Base-by-base conservation (phyloP, 176 grass and related monocot species). In the Aegilops umbellulata region DNA sequence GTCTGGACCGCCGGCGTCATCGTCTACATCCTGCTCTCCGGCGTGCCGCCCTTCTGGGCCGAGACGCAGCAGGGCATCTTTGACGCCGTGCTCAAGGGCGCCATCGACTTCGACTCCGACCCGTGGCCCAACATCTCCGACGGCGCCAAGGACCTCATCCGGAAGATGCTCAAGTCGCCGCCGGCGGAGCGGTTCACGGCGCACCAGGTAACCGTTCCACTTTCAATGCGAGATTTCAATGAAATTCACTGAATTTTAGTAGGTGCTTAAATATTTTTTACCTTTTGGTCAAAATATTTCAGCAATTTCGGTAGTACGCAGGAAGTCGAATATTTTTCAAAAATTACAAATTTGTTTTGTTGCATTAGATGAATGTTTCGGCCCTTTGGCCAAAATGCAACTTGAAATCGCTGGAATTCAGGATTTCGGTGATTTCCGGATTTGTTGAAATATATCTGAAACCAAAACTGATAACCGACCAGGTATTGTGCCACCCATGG, bases 31-130 rank as follows among this genome's bases (percentile, higher is more conserved):
- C 84, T 95, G 5, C 78, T 95, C 16, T 88, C 90, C 77, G 93
- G 90, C 0, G 93, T 95, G 36, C 93, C 90, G 7, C 93, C 93
- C 3, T 95, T 95, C 87, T 94, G 93, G 93, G 90, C 90, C 0
- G 93, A 95, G 39, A 95, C 93, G 68, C 88, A 95, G 85, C 90
- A 95, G 84, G 93, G 93, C 39, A 92, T 95, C 73, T 95, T 95
- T 79, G 93, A 92, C 70, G 83, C 93, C 8, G 90, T 95, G 7
- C 84, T 95, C 29, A 86, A 58, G 30, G 88, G 93, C 55, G 19
- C 73, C 22, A 63, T 95, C 76, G 93, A 95, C 82, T 95, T 95
- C 68, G 88, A 92, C 0, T 84, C 80, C 1, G 93, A 95, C 1
- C 93, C 93, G 0, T 95, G 93, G 93, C 90, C 90, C 0, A 25